These are phyloP conservation scores for Xanthoconium purpureum DNA, from an alignment of 768 basidiomycete genomes.

Conservation along the genomic window DNA sequence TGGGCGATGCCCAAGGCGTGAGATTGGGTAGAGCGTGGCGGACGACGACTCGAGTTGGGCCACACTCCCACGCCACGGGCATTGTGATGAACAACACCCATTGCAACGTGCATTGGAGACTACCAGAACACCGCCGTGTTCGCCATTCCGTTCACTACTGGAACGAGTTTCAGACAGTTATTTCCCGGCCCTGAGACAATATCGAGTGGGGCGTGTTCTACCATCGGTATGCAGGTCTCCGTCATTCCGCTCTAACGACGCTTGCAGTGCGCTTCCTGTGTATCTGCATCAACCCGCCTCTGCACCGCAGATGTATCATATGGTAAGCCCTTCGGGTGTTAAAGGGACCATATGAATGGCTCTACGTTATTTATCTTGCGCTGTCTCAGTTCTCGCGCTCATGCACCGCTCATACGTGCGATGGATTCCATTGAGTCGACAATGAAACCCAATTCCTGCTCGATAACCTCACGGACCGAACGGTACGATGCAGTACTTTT, in stretches of 20 bases:
- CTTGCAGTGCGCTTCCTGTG: not conserved
- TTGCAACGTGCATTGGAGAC: not conserved
- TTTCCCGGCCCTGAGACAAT: not conserved
- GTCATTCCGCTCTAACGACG: conserved; percentile 6
- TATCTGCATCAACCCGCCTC: conserved; percentile 1
- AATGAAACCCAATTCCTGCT: not conserved
- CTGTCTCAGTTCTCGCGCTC: conserved; percentile 10
- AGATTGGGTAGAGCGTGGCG: conserved; percentile 12
- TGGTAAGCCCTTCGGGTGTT: not conserved
- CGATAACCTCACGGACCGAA: not conserved
- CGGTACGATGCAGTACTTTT: not conserved
- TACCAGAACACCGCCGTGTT: not conserved
- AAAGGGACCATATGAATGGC: not conserved
- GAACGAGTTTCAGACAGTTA: conserved; percentile 3
- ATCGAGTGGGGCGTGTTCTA: not conserved
- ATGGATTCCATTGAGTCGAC: not conserved
- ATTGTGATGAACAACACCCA: not conserved
- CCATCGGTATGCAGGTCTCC: not conserved
- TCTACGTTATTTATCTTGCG: conserved; percentile 3
- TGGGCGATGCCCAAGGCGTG: conserved; percentile 13
- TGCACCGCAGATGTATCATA: conserved; percentile 5
- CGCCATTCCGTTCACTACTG: not conserved
- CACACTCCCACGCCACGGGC: conserved; percentile 27
- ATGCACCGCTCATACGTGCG: not conserved
- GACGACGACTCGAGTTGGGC: not conserved